Base-by-base conservation (phyloP, 2,329 filamentous ascomycete species). In the Fusarium mundagurra region DNA sequence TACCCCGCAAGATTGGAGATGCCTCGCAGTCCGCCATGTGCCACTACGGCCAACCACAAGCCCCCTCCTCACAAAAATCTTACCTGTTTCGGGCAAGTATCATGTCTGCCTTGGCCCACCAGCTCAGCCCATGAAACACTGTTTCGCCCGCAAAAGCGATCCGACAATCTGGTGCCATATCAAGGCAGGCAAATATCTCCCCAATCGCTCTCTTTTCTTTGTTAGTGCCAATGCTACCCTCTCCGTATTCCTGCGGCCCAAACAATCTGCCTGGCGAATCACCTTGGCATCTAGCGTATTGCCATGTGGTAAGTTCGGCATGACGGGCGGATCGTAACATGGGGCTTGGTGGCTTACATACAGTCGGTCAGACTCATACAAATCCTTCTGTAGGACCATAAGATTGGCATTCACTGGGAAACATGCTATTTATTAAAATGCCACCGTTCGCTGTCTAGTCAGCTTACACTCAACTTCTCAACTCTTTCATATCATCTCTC, bases 1-100 rank as follows among this genome's bases (percentile, higher is more conserved):
- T 55, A 61, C 64, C 64, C 67, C 64, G 67, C 41, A 67, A 59
- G 33, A 22, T 47, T 55, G 45, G 39, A 51, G 62, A 59, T 51
- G 57, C 57, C 57, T 59, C 43, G 57, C 57, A 50, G 57, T 59
- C 33, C 16, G 57, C 57, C 57, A 48, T 59, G 57, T 14, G 57
- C 43, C 39, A 58, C 54, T 58, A 58, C 54, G 29, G 29, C 38
- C 29, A 45, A 58, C 54, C 54, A 58, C 38, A 47, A 33, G 27
- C 27, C 22, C 27, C 22, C 22, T 57, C 16, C 8, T 6, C 22
- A 7, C 36, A 57, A 43, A 33, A 44, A 0, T 24, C 38, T 16
- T 45, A 45, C 54, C 51, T 55, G 39, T 50, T 59, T 59, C n/a
- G 31, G 31, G n/a, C 22, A 34, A 48, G 55, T n/a, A 48, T 48